Evolutionary conservation across 2,329 filamentous ascomycete species (phyloP).

Genomic region (Ophiocordyceps unilateralis): DNA sequence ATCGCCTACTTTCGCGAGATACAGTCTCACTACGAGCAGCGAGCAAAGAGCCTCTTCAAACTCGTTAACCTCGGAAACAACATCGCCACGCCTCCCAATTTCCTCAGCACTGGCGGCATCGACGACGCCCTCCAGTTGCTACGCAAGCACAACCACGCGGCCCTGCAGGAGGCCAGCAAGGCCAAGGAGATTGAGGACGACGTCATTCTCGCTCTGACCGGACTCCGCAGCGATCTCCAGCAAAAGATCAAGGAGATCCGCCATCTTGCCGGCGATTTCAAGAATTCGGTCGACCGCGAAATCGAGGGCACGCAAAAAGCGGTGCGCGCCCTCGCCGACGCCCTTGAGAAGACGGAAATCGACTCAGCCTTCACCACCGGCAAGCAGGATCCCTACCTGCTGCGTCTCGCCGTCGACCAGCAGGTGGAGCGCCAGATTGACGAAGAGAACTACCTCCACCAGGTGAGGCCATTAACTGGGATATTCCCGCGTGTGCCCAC

Average conservation of each 20-base stretch:
- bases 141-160: constrained; percentile 65
- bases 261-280: constrained; percentile 81
- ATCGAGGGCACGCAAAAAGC: constrained; percentile 70
- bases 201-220: constrained; percentile 73
- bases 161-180: constrained; percentile 68
- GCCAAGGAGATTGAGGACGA: constrained; percentile 82
- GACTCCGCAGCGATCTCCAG: constrained; percentile 70
- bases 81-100: constrained; percentile 53
- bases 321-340: constrained; percentile 66
- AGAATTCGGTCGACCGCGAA: constrained; percentile 90
- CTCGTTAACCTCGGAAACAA: constrained; percentile 75
- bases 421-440: constrained; percentile 87
- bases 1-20: constrained; percentile 90
- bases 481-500: not conserved
- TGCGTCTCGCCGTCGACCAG: constrained; percentile 71
- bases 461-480: constrained; percentile 33
- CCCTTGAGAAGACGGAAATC: constrained; percentile 60
- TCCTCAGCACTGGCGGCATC: constrained; percentile 68
- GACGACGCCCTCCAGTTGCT: constrained; percentile 73
- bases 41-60: constrained; percentile 66
- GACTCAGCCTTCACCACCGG: constrained; percentile 58
- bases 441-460: constrained; percentile 92
- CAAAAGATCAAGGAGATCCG: constrained; percentile 99
- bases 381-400: constrained; percentile 82
- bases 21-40: constrained; percentile 72